phyloP scores from a whole-genome alignment of 352 stramenopile genomes.

The Phytophthora hybrid region DNA sequence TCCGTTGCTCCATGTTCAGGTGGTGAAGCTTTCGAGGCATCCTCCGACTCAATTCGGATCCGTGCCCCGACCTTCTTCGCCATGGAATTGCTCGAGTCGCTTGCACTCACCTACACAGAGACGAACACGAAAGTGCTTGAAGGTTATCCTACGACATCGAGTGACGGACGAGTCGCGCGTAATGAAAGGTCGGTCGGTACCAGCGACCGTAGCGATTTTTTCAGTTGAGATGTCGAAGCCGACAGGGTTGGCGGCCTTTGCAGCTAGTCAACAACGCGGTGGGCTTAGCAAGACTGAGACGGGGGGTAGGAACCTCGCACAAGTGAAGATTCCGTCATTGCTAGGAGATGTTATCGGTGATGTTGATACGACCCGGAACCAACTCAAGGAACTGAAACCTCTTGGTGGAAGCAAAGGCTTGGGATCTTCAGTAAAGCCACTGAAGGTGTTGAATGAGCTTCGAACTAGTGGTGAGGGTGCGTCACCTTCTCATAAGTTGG shows the following conservation, averaged over 20 bases:
- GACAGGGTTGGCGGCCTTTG: slow-evolving; percentile 27
- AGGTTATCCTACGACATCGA: neutral
- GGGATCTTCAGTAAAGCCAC: slow-evolving; percentile 3
- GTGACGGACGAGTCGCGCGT: neutral
- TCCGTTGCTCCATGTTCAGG: slow-evolving; percentile 1
- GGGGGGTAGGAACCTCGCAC: slow-evolving; percentile 10
- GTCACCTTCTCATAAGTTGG: slow-evolving; percentile 11
- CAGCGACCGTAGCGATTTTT: neutral
- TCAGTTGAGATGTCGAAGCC: slow-evolving; percentile 7
- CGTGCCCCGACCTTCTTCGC: slow-evolving; percentile 16
- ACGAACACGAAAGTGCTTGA: neutral
- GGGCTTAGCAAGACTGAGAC: slow-evolving; percentile 3
- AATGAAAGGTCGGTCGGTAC: slow-evolving; percentile 31
- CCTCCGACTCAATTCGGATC: slow-evolving; percentile 17
- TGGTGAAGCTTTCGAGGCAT: slow-evolving; percentile 10
- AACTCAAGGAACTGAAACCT: neutral
- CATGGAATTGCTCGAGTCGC: slow-evolving; percentile 14
- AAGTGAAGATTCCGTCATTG: slow-evolving; percentile 20
- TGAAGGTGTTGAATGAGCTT: slow-evolving; percentile 12
- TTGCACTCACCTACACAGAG: neutral
- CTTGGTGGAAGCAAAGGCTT: neutral
- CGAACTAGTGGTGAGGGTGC: neutral
- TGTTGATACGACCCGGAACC: neutral
- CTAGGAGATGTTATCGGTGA: slow-evolving; percentile 1
- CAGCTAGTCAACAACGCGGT: slow-evolving; percentile 22